Percentiles rank a stretch among this genome's conserved stretches.
phyloP scores from a whole-genome alignment of 2,329 filamentous ascomycete genomes.

The Exophiala dermatitidis region DNA sequence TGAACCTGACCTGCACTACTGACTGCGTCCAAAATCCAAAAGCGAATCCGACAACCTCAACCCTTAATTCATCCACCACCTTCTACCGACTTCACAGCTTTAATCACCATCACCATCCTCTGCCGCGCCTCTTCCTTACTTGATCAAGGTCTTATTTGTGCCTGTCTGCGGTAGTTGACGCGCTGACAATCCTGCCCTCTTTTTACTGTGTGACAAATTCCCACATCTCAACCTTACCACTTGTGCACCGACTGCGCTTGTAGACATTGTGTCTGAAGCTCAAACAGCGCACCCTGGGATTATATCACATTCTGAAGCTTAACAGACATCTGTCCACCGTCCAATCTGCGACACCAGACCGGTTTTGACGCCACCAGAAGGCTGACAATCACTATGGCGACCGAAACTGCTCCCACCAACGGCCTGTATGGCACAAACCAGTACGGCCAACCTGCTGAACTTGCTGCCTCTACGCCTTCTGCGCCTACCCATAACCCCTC shows the following conservation, averaged over 20 bases:
- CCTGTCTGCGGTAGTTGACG: background rate
- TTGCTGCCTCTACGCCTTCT: conserved; percentile 27
- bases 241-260: background rate
- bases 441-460: conserved; percentile 26
- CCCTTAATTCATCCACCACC: background rate
- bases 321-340: background rate
- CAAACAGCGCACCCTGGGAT: background rate
- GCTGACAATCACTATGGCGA: conserved; percentile 20
- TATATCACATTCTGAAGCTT: background rate
- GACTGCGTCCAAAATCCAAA: background rate
- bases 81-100: background rate
- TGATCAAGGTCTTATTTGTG: background rate
- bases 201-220: background rate
- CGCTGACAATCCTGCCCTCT: background rate
- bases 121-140: background rate
- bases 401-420: conserved; percentile 23
- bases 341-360: background rate
- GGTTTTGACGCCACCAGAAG: background rate
- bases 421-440: conserved; percentile 24
- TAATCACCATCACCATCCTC: background rate
- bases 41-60: background rate
- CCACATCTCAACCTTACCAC: background rate
- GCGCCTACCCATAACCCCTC: conserved; percentile 19
- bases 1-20: too few species aligned
- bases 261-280: background rate